Base-by-base conservation (phyloP, 140 eudicot genomes). In the Bidens hawaiensis region DNA sequence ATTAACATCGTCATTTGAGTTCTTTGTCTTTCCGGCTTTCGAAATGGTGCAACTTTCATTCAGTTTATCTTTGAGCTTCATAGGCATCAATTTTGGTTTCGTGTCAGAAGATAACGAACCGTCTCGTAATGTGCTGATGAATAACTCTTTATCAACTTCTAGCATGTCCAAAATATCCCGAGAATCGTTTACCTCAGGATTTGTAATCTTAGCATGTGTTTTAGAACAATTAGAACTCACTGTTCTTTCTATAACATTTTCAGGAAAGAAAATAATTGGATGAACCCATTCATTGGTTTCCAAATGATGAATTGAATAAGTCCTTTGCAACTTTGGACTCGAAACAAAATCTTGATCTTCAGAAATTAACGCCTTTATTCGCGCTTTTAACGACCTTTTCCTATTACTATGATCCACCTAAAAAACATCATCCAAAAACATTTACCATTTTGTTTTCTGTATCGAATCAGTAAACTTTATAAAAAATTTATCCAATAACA, bases 261-360 rank as follows among this genome's bases (percentile, higher is more conserved):
- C 67, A 3, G 75, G 74, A 67, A 79, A 53, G 73, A 79, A 70
- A 70, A 68, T 57, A 45, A 77, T 72, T 3, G 82, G 84, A 52
- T 47, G 72, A 23, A 46, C 76, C 86, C 78, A 82, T 19, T 82
- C 76, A 2, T 83, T 76, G 26, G 77, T 69, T 68, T 82, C 85
- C 46, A 78, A 61, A 68, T 82, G 95, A 69, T 83, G 90, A 53
- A 86, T 62, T 13, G 95, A 86, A 60, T 65, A 62, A 59, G 91
- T 83, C 23, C 84, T 49, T 27, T 68, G 77, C 67, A 85, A 65
- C 48, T 40, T 59, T 53, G 82, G 45, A 33, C 61, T 64, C n/a
- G 66, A 22, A 57, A 72, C 64, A 68, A 69, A 43, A 13, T 60
- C 60, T 53, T 62, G 64, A 71, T 65, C 70, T 16, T 82, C 85